Evolutionary conservation across 345 rosid species (phyloP), one percentile per base, ranked within the genome.

Genomic region (Capsella bursapastoris): DNA sequence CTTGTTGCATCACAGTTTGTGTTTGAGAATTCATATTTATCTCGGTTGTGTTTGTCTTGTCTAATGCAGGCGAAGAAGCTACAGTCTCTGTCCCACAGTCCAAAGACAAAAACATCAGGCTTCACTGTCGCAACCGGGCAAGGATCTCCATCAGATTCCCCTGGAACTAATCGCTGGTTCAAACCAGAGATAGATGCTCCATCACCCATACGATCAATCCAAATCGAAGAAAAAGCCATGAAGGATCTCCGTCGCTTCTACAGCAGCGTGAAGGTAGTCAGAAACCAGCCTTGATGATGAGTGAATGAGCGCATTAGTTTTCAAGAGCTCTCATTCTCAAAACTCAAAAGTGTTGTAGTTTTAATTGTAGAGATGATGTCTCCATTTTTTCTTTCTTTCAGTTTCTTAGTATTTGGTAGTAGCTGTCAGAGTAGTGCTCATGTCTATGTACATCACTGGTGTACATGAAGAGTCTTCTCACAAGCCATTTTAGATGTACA

Each of bases 191-290:
- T 76, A 0, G 89, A 87, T 61, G 51, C 86, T 35, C 85, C 93
- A 4, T 90, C 99, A 11, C 83, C 97, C 5, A 83, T 95, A 40
- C 89, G 96, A 1, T 89, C 97, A 0, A 95, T 95, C 71, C 97
- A 95, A 84, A 88, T 92, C 0, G 99, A 95, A 80, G 99, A 92
- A 81, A 90, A 82, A 84, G 99, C 98, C 18, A 90, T 92, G 81
- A 95, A 90, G 83, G 98, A 92, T 75, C 88, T 92, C 37, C 89
- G 90, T 70, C 93, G 98, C 43, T 81, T 88, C 79, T 92, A 95
- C 80, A 86, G 91, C 85, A 90, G 79, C 11, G 99, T 90, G 25
- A 95, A 90, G 86, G 82, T 95, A 16, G 91, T 88, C 59, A 89
- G 83, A 82, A 90, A 83, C 78, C 85, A 82, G 71, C 79, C 70